Percentiles rank a stretch among this genome's conserved stretches.
phyloP scores from a whole-genome alignment of 371 early-diverging fungal species.

The Saksenaea vasiformis region DNA sequence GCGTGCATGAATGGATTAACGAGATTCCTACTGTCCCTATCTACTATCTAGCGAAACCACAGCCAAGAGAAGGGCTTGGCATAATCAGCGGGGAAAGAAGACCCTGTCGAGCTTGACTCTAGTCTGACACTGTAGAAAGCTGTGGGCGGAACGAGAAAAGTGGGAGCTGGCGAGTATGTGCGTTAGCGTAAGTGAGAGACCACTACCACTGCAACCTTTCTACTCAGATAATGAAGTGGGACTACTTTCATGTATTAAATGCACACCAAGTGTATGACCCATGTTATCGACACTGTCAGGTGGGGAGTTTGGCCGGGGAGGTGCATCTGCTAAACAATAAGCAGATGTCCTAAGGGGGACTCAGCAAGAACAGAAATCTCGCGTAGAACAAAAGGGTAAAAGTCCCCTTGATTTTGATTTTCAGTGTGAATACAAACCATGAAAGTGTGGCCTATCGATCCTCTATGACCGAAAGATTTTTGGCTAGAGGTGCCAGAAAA shows the following conservation, averaged over 20 bases:
- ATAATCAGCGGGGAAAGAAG: constrained; percentile 34
- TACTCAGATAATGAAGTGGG: constrained; percentile 58
- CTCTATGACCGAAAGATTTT: constrained; percentile 56
- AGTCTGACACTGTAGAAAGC: constrained; percentile 60
- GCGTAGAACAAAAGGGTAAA: constrained; percentile 66
- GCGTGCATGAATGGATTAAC: constrained; percentile 53
- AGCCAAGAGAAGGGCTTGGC: constrained; percentile 68
- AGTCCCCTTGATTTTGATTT: constrained; percentile 61
- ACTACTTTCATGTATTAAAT: constrained; percentile 39
- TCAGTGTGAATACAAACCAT: constrained; percentile 40
- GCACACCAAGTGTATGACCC: constrained; percentile 35
- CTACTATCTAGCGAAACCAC: constrained; percentile 68
- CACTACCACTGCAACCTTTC: constrained; percentile 62
- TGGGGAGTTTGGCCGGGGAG: constrained; percentile 69
- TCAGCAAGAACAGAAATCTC: constrained; percentile 70
- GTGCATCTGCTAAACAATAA: constrained; percentile 70
- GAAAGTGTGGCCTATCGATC: constrained; percentile 67
- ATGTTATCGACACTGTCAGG: constrained; percentile 63
- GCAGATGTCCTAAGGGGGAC: constrained; percentile 68
- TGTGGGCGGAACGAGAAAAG: constrained; percentile 63
- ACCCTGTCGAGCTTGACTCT: constrained; percentile 43
- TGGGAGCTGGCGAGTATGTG: constrained; percentile 40
- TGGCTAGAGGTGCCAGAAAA: constrained; percentile 69
- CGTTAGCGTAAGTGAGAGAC: constrained; percentile 55
- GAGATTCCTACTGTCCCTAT: constrained; percentile 73